phyloP scores from a whole-genome alignment of 148 eudicot species.

The Rhododendron simsii region DNA sequence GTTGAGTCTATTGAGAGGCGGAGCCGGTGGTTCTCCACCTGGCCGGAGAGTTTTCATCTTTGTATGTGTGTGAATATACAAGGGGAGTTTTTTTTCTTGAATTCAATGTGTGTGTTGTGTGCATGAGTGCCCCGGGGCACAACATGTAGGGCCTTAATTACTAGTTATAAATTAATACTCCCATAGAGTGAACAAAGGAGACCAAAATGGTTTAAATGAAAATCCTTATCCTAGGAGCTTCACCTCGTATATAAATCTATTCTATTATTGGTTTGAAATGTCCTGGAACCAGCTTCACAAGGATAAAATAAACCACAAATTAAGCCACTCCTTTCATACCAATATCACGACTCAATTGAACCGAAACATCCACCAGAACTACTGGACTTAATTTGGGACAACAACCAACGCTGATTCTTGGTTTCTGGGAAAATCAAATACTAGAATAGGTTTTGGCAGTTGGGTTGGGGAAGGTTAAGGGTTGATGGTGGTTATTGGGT shows the following conservation, averaged over 20 bases:
- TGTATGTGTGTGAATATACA: too few species aligned
- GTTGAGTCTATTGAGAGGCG: too few species aligned
- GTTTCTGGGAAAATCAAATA: too few species aligned
- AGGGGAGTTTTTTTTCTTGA: too few species aligned
- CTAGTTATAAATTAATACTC: too few species aligned
- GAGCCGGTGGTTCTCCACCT: too few species aligned
- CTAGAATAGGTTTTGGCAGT: neutral
- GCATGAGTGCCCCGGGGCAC: too few species aligned
- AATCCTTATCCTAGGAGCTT: neutral
- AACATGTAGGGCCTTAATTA: too few species aligned
- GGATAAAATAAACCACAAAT: neutral
- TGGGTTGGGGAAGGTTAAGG: neutral
- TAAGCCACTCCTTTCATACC: neutral
- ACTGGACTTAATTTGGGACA: neutral
- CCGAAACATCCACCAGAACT: neutral
- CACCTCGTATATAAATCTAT: neutral
- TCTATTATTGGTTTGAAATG: neutral
- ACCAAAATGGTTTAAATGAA: too few species aligned
- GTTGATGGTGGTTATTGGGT: neutral
- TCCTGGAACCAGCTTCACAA: neutral
- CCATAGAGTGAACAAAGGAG: too few species aligned
- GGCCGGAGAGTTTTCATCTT: too few species aligned
- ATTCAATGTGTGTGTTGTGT: too few species aligned
- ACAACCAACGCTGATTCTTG: neutral
- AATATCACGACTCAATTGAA: neutral